These are phyloP conservation scores for Capsicum rhomboideum DNA, from an alignment of 257 asterid genomes.

Conservation along the genomic window DNA sequence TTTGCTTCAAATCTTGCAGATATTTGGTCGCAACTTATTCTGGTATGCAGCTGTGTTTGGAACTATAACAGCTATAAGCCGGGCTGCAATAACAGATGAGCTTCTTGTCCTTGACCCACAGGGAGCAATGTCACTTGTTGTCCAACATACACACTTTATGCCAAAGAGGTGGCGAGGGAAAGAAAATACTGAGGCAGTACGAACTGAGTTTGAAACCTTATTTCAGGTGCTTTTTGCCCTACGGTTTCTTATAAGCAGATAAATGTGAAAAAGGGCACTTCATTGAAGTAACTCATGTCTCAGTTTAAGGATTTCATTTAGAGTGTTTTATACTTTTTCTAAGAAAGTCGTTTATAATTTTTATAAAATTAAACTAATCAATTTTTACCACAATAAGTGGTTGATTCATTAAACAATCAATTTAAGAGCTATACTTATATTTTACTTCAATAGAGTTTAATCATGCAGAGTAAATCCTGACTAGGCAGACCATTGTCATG, in stretches of 20 bases:
- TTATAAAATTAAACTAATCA: background rate
- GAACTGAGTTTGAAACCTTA: constrained; percentile 76
- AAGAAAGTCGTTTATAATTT: background rate
- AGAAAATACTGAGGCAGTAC: constrained; percentile 69
- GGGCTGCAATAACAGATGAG: constrained; percentile 76
- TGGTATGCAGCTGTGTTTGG: constrained; percentile 99
- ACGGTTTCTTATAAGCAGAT: background rate
- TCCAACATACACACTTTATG: constrained; percentile 88
- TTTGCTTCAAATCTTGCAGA: constrained; percentile 42
- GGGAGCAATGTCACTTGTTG: constrained; percentile 75
- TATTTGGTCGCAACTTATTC: constrained; percentile 87
- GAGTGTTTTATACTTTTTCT: background rate
- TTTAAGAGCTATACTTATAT: background rate
- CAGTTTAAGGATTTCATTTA: background rate
- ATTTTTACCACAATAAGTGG: background rate
- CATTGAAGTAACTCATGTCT: background rate
- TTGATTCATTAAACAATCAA: background rate
- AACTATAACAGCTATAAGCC: constrained; percentile 90
- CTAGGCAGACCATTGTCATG: background rate
- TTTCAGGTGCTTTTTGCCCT: constrained; percentile 62
- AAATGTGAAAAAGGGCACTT: background rate
- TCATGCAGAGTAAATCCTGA: background rate
- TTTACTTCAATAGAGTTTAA: background rate
- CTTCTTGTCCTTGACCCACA: constrained; percentile 82
- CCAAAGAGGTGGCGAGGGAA: constrained; percentile 97